Evolutionary conservation across 1,139 yeast species (phyloP).

Genomic region (Meyerozyma elateridarum): DNA sequence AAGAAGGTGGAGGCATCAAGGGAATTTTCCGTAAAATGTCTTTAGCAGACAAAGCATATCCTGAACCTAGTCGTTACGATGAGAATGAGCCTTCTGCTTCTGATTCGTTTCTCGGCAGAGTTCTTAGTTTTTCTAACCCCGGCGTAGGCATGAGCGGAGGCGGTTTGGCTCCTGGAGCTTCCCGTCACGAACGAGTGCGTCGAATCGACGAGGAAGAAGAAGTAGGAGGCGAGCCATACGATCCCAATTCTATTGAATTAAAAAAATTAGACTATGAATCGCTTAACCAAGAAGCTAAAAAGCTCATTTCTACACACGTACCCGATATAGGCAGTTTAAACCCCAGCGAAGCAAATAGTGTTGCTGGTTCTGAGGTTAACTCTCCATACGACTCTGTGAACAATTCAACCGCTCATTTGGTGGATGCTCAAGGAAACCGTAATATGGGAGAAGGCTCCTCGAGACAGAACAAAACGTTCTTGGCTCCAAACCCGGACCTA

Average conservation of each 20-base stretch:
- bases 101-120: conserved; percentile 39
- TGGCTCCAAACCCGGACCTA: conserved; percentile 46
- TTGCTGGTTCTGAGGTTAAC: conserved; percentile 5
- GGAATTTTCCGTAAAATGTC: conserved; percentile 36
- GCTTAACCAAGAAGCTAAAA: conserved; percentile 38
- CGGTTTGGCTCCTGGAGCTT: conserved; percentile 42
- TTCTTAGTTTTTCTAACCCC: conserved; percentile 23
- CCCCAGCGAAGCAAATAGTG: conserved; percentile 7
- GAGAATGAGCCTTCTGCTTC: conserved; percentile 12
- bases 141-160: conserved; percentile 34
- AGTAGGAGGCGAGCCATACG: conserved; percentile 13
- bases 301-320: conserved; percentile 33
- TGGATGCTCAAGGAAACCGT: conserved; percentile 9
- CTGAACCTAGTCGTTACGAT: conserved; percentile 26
- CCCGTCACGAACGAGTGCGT: conserved; percentile 18
- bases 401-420: conserved; percentile 10
- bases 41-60: conserved; percentile 10
- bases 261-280: conserved; percentile 30
- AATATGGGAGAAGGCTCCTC: conserved; percentile 7
- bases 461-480: conserved; percentile 15
- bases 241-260: conserved; percentile 28
- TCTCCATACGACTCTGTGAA: conserved; percentile 2
- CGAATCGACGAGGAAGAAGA: conserved; percentile 22
- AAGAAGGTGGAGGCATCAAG: conserved; percentile 20
- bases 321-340: conserved; percentile 18